phyloP scores from a whole-genome alignment of 306 rosid genomes.

The Cucurbita pepo region DNA sequence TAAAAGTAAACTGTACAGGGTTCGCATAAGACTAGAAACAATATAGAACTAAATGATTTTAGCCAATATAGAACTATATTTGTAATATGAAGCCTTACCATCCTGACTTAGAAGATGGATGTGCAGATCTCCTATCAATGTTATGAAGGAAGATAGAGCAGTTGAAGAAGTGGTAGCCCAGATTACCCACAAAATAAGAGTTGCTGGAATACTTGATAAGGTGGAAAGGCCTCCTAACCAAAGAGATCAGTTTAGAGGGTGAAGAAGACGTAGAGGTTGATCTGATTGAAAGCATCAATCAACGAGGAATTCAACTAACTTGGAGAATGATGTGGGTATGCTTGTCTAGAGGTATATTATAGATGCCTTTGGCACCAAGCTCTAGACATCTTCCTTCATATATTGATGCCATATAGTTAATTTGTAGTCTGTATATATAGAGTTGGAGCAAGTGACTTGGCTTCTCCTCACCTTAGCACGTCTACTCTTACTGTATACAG shows the following conservation, averaged over 20 bases:
- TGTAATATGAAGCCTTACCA: neutral
- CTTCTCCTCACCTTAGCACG: neutral
- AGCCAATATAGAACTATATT: neutral
- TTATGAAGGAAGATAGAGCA: neutral
- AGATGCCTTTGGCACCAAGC: neutral
- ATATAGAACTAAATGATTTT: neutral
- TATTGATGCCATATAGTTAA: neutral
- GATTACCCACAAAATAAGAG: neutral
- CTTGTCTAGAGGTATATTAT: neutral
- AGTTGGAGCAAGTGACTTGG: neutral
- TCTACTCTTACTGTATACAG: neutral
- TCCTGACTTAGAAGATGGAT: conserved; percentile 1
- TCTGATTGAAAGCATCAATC: neutral
- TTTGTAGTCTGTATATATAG: neutral
- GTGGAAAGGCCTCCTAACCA: neutral
- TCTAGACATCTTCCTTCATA: neutral
- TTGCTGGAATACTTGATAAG: neutral
- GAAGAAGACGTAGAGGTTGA: neutral
- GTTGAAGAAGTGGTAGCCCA: neutral
- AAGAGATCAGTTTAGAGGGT: neutral
- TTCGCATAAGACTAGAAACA: neutral
- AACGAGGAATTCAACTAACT: neutral
- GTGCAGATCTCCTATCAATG: neutral
- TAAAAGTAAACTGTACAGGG: neutral
- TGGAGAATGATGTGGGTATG: neutral